Conservation (phyloP, 768 basidiomycete genomes). For the Termitomyces sp. region DNA sequence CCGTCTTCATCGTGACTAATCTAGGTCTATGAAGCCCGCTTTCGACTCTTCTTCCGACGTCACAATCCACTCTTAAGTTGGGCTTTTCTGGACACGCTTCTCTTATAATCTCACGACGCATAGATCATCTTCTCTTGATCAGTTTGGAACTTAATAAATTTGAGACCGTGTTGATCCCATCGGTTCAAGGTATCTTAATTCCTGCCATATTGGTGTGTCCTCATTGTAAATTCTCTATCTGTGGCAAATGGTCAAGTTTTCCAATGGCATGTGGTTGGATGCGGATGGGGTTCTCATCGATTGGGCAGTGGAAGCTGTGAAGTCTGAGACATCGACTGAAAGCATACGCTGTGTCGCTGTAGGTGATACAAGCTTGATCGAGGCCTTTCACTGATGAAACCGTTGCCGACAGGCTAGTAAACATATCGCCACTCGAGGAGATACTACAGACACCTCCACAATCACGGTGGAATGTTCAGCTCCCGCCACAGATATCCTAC, state of each 20-base stretch:
- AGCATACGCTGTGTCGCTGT: constrained; percentile 24
- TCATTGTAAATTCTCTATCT: too few relatives aligned
- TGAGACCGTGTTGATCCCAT: not conserved
- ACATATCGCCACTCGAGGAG: constrained; percentile 26
- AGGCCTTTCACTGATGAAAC: not conserved
- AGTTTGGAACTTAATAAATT: not conserved
- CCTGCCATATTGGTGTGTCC: not conserved
- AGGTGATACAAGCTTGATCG: constrained; percentile 3
- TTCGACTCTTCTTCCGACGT: too few relatives aligned
- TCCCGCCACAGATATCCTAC: constrained; percentile 15
- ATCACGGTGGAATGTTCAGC: constrained; percentile 27
- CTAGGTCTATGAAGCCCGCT: too few relatives aligned
- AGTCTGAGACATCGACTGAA: constrained; percentile 16
- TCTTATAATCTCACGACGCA: not conserved
- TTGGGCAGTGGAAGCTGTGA: constrained; percentile 25
- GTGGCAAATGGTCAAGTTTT: constrained; percentile 23
- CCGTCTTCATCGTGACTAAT: too few relatives aligned
- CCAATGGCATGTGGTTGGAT: constrained; percentile 25
- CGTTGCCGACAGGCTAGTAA: constrained; percentile 16
- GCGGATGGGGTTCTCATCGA: constrained; percentile 14
- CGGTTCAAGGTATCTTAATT: not conserved
- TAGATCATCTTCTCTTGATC: not conserved
- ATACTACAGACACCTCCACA: constrained; percentile 26
- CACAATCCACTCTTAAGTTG: not conserved
- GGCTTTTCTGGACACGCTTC: not conserved